Base-by-base conservation (phyloP, 208 protist species). In the Balamuthia mandrillaris region DNA sequence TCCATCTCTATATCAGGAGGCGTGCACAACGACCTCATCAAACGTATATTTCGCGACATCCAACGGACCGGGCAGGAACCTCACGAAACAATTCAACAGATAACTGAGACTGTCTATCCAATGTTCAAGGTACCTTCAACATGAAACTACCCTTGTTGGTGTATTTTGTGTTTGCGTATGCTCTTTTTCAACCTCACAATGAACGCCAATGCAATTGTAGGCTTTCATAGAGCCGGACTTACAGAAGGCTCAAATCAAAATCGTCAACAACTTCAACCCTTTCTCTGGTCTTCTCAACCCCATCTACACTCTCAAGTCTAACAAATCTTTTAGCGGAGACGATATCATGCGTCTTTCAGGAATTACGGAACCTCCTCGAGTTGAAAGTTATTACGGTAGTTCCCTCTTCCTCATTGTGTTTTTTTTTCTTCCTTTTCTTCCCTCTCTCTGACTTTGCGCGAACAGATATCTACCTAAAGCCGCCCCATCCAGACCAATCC, bases 21-120 rank as follows among this genome's bases (percentile, higher is more conserved):
- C 27, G 87, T 89, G 18, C 87, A 89, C 29, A 88, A 88, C 31
- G 87, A 89, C 52, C 74, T 89, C 16, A 85, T 89, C 49, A 89
- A 89, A 45, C 65, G 87, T 39, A 87, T 89, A 14, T 85, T 89
- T 24, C 65, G 87, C 49, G 87, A 89, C 47, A 81, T 89, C 21
- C 61, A 79, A 21, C 66, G 87, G 35, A 87, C 84, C 0, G 87
- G 87, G 24, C 87, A 89, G 52, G 68, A 81, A 37, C 83, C 83
- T 52, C 49, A 74, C 14, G 84, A 89, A 47, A 81, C 75, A 7
- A 60, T 89, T 6, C 66, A 83, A 39, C 87, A 89, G 51, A 87
- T 89, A 7, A 88, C 87, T 6, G 84, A 89, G 24, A 89, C 87
- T 0, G 87, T 89, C n/a, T 89, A 88, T 33, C 87, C 87, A 5